A percentile compares a stretch with the other conserved stretches of the same genome.
Evolutionary conservation across 371 early-diverging fungal species (phyloP).

Genomic region (Cokeromyces recurvatus): DNA sequence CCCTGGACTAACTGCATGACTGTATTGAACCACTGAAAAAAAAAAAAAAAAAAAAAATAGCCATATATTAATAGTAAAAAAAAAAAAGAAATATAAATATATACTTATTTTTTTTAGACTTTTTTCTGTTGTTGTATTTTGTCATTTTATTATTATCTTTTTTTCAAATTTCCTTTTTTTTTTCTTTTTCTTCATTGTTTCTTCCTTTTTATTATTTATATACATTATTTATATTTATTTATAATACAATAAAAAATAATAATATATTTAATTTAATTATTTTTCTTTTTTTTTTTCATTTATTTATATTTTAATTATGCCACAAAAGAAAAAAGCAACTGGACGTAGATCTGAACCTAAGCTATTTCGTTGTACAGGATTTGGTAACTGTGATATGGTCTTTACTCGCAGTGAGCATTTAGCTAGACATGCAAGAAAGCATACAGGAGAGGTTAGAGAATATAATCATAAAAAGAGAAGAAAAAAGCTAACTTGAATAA

Average conservation of each 20-base stretch:
- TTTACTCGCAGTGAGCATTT: slow-evolving; percentile 53
- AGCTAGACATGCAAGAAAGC: slow-evolving; percentile 51
- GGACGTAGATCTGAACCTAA: slow-evolving; percentile 27
- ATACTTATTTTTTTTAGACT: too few relatives aligned
- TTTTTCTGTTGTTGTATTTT: too few relatives aligned
- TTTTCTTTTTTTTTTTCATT: background rate
- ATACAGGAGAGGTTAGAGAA: slow-evolving; percentile 53
- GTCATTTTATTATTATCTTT: too few relatives aligned
- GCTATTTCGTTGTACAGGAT: slow-evolving; percentile 46
- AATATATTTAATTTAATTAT: background rate
- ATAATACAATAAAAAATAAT: too few relatives aligned
- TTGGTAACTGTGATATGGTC: slow-evolving; percentile 49
- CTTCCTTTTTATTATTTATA: background rate
- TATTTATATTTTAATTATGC: slow-evolving; percentile 1
- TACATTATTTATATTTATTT: background rate
- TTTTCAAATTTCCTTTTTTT: slow-evolving; percentile 1
- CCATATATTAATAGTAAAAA: too few relatives aligned
- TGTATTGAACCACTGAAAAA: too few relatives aligned
- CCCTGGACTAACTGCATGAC: too few relatives aligned
- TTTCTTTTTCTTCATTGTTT: background rate
- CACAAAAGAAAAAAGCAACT: slow-evolving; percentile 14
- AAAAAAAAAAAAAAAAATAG: too few relatives aligned
- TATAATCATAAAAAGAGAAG: too few relatives aligned
- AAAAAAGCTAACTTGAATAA: background rate
- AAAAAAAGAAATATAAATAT: too few relatives aligned